phyloP scores from a whole-genome alignment of 176 grass and related monocot species.

The Paspalum vaginatum region DNA sequence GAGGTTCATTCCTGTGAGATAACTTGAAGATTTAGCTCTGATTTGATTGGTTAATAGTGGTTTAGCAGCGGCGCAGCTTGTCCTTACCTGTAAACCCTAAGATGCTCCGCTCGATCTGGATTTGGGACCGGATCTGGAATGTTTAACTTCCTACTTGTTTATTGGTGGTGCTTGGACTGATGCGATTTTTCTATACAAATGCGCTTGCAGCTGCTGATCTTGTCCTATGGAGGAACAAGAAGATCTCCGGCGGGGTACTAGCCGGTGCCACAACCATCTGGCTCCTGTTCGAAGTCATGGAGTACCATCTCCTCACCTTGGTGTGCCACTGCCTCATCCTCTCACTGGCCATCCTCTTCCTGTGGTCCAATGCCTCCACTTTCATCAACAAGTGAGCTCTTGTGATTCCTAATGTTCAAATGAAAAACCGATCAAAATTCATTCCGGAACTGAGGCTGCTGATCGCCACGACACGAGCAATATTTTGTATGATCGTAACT shows the following conservation, averaged over 20 bases:
- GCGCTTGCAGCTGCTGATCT: slow-evolving; percentile 76
- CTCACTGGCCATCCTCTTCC: slow-evolving; percentile 66
- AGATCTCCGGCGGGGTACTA: slow-evolving; percentile 64
- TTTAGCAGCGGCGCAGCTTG: slow-evolving; percentile 17
- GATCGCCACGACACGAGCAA: neutral
- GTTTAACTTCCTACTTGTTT: slow-evolving; percentile 2
- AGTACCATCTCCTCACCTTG: slow-evolving; percentile 79
- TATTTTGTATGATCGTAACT: neutral
- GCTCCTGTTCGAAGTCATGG: slow-evolving; percentile 92
- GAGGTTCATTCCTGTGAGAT: neutral
- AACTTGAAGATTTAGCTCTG: neutral
- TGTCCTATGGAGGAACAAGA: slow-evolving; percentile 97
- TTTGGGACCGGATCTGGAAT: slow-evolving; percentile 23
- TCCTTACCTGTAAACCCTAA: slow-evolving; percentile 23
- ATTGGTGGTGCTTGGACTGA: neutral
- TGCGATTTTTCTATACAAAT: neutral
- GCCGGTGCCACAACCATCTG: slow-evolving; percentile 70
- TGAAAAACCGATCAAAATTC: neutral
- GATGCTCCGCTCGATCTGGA: slow-evolving; percentile 18
- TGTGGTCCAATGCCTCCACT: slow-evolving; percentile 80
- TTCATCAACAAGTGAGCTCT: slow-evolving; percentile 83
- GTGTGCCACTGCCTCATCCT: slow-evolving; percentile 69
- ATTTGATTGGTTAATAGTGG: neutral
- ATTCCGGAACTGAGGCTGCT: neutral
- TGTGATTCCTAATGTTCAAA: neutral